phyloP scores from a whole-genome alignment of 306 rosid genomes.

The Ochetophila trinervis region DNA sequence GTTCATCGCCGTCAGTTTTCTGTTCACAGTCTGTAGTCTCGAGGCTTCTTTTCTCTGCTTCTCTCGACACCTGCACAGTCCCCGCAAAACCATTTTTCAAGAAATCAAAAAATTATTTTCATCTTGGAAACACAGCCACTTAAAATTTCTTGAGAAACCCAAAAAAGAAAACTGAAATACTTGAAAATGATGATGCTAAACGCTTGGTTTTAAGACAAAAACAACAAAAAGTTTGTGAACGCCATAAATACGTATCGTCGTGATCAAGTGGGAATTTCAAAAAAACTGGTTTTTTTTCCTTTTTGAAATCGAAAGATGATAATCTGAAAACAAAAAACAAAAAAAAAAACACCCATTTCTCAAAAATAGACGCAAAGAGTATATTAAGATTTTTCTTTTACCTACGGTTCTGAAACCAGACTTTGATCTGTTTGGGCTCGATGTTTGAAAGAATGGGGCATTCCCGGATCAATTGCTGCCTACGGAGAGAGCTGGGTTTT shows the following conservation, averaged over 20 bases:
- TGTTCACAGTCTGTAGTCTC: slow-evolving; percentile 85
- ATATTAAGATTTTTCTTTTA: slow-evolving; percentile 7
- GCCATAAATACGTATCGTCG: no score
- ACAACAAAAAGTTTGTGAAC: neutral
- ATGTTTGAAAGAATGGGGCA: slow-evolving; percentile 89
- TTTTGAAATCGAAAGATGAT: neutral
- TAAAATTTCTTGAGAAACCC: neutral
- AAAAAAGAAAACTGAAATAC: neutral
- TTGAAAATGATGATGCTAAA: neutral
- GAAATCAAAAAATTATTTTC: neutral
- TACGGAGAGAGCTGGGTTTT: slow-evolving; percentile 86
- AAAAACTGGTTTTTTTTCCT: neutral
- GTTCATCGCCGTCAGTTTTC: slow-evolving; percentile 89
- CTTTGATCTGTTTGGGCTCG: slow-evolving; percentile 98
- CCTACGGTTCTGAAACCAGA: slow-evolving; percentile 99
- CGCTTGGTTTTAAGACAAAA: neutral
- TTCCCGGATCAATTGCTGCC: slow-evolving; percentile 90
- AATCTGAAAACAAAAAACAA: neutral
- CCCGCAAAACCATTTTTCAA: slow-evolving; percentile 7
- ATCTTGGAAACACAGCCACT: neutral
- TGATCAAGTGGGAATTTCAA: no score
- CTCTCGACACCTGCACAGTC: slow-evolving; percentile 77
- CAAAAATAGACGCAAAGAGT: neutral
- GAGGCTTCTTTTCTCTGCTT: slow-evolving; percentile 97
- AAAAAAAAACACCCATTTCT: neutral